Conservation (phyloP, 805 yeast genomes). For the Starmerella vitae region DNA sequence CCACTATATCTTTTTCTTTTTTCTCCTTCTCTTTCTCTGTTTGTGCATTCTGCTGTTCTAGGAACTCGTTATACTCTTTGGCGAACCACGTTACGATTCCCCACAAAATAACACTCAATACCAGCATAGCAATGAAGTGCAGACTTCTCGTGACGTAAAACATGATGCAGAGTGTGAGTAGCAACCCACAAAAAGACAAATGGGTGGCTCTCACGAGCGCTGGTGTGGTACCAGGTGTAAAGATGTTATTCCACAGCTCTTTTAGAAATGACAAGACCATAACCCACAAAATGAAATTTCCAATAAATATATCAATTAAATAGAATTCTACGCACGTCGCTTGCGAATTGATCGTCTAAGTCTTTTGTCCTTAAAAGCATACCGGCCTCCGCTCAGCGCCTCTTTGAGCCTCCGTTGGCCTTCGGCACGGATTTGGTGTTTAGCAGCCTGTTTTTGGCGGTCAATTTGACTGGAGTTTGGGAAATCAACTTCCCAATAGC, state of each 20-base stretch:
- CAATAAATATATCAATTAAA: too few relatives aligned
- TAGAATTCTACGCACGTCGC: background rate
- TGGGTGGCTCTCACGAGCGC: conserved; percentile 84
- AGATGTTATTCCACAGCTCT: conserved; percentile 80
- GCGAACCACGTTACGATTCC: conserved; percentile 80
- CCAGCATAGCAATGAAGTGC: conserved; percentile 46
- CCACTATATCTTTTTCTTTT: background rate
- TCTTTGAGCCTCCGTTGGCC: conserved; percentile 9
- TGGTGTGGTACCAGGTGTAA: conserved; percentile 88
- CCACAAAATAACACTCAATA: conserved; percentile 58
- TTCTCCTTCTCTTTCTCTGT: background rate
- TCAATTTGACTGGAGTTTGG: conserved; percentile 7
- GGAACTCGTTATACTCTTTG: conserved; percentile 31
- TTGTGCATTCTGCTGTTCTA: conserved; percentile 2
- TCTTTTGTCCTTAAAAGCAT: conserved; percentile 8
- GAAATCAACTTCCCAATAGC: conserved; percentile 16
- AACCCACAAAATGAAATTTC: too few relatives aligned
- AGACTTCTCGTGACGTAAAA: conserved; percentile 46
- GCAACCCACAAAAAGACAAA: conserved; percentile 55
- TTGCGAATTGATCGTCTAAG: background rate
- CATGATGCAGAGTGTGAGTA: conserved; percentile 43
- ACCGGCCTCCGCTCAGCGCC: conserved; percentile 8
- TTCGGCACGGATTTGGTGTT: conserved; percentile 1
- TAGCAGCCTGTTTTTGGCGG: background rate
- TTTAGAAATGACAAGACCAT: conserved; percentile 27